Conservation (phyloP, 768 basidiomycete genomes). For the Panaeolus papilionaceus region DNA sequence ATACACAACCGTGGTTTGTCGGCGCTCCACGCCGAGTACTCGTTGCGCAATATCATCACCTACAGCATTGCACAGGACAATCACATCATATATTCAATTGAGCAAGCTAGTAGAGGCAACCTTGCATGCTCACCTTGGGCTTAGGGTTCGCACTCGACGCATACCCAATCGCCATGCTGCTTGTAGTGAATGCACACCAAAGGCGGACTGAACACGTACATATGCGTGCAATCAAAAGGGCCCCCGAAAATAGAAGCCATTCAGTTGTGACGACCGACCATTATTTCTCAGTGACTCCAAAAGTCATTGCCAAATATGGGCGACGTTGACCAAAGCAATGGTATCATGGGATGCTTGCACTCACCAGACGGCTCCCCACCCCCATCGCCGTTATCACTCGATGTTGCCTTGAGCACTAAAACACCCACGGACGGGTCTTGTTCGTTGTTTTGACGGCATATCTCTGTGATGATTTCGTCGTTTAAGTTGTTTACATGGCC, state of each 20-base stretch:
- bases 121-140: conserved; percentile 56
- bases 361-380: conserved; percentile 20
- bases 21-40: conserved; percentile 15
- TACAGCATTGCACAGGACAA: conserved; percentile 23
- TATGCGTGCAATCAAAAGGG: background rate
- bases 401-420: conserved; percentile 59
- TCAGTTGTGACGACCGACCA: conserved; percentile 6
- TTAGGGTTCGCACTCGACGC: conserved; percentile 57
- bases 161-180: conserved; percentile 83
- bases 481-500: conserved; percentile 43
- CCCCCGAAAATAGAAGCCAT: conserved; percentile 8
- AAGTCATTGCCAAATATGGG: conserved; percentile 7
- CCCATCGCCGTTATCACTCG: conserved; percentile 16
- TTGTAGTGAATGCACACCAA: conserved; percentile 87
- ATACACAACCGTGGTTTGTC: conserved; percentile 57
- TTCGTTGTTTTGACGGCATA: conserved; percentile 27
- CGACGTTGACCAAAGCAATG: conserved; percentile 9
- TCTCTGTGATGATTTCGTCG: conserved; percentile 20
- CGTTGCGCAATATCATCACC: conserved; percentile 48
- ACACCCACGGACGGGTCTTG: conserved; percentile 61
- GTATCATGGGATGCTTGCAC: background rate
- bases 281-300: conserved; percentile 2
- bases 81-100: conserved; percentile 6
- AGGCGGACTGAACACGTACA: conserved; percentile 55
- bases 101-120: conserved; percentile 4